Percentiles rank a stretch among this genome's conserved stretches.
phyloP scores from a whole-genome alignment of 306 rosid species.

The Prunus salicina region DNA sequence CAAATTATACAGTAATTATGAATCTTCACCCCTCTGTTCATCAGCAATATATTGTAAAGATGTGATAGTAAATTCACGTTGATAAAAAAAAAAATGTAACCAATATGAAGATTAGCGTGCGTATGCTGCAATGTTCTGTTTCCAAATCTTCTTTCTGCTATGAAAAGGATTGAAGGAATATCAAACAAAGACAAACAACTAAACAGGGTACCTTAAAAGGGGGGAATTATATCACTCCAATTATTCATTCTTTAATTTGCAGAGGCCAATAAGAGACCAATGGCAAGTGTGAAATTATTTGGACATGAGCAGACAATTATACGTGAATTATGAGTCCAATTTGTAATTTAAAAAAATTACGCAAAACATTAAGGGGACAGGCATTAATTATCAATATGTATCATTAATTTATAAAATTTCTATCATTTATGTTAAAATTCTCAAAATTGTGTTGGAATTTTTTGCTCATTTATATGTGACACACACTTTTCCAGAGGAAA shows the following conservation, averaged over 20 bases:
- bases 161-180: background rate
- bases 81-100: background rate
- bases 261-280: background rate
- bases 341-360: background rate
- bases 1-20: background rate
- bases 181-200: background rate
- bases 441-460: background rate
- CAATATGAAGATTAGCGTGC: background rate
- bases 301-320: background rate
- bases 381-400: too few relatives aligned
- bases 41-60: too few relatives aligned
- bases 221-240: background rate
- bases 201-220: background rate
- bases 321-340: background rate
- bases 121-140: background rate
- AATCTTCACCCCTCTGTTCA: background rate
- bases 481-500: background rate
- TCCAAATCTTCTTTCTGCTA: background rate
- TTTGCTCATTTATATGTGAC: background rate
- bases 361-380: too few relatives aligned
- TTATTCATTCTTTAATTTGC: background rate
- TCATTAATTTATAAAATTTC: too few relatives aligned
- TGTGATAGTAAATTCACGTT: background rate
- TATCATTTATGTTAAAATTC: background rate
- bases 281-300: background rate